Evolutionary conservation across 2,329 filamentous ascomycete species (phyloP).

Genomic region (Phialophora tarda): DNA sequence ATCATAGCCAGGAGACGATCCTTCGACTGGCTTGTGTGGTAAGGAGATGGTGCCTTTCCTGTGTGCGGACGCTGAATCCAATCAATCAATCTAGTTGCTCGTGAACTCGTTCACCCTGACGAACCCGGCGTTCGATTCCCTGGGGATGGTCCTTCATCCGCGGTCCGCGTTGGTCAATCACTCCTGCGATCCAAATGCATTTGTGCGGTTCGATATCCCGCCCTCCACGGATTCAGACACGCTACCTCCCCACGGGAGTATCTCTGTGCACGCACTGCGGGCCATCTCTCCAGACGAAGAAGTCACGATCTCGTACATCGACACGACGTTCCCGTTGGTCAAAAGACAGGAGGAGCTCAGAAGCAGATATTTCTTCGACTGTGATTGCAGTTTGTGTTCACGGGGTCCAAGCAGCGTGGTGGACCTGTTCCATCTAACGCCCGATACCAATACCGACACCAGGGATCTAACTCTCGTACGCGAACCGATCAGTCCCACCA

Average conservation of each 20-base stretch:
- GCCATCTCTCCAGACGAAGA: conserved; percentile 62
- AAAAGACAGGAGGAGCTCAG: conserved; percentile 60
- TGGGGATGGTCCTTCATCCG: conserved; percentile 66
- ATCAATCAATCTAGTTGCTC: conserved; percentile 51
- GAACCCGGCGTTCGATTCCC: conserved; percentile 60
- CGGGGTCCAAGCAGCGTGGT: conserved; percentile 6
- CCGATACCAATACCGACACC: background rate
- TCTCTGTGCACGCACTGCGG: conserved; percentile 48
- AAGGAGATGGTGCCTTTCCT: conserved; percentile 9
- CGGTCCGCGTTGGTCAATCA: conserved; percentile 63
- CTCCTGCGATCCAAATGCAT: conserved; percentile 66
- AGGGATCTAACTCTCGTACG: background rate
- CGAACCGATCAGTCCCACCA: background rate
- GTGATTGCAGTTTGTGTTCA: conserved; percentile 51
- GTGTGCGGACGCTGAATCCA: background rate
- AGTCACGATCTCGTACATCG: conserved; percentile 67
- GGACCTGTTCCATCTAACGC: conserved; percentile 5
- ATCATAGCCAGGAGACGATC: conserved; percentile 51
- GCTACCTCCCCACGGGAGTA: conserved; percentile 19
- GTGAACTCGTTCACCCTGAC: conserved; percentile 65
- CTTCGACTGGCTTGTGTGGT: conserved; percentile 48
- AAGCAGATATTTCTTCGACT: conserved; percentile 64
- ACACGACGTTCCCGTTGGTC: conserved; percentile 58
- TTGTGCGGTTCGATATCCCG: conserved; percentile 61
- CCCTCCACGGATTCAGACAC: conserved; percentile 40